phyloP scores from a whole-genome alignment of 306 rosid genomes.

The Rosa multiflora region DNA sequence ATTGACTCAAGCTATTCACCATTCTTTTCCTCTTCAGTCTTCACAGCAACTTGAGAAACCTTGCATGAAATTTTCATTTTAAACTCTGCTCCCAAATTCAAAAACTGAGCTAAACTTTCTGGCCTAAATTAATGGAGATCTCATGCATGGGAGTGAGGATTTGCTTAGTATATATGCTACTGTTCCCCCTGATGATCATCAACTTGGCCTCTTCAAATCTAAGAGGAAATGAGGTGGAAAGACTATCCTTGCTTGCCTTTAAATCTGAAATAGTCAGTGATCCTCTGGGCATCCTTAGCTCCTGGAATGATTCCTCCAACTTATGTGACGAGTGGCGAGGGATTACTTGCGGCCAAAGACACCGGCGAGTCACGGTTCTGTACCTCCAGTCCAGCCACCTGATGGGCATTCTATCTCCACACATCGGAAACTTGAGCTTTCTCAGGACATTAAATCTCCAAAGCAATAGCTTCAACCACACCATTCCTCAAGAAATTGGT shows the following conservation, averaged over 20 bases:
- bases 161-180: not conserved
- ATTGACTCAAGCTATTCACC: not conserved
- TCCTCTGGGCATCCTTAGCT: conserved; percentile 4
- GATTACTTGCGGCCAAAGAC: conserved; percentile 14
- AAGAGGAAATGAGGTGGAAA: not conserved
- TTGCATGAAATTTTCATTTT: not conserved
- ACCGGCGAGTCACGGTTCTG: conserved; percentile 20
- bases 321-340: conserved; percentile 33
- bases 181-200: not conserved
- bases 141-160: not conserved
- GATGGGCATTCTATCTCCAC: conserved; percentile 15
- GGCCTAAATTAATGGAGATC: not conserved
- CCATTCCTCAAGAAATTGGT: conserved; percentile 31
- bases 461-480: conserved; percentile 16
- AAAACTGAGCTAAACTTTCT: not conserved
- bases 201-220: not conserved
- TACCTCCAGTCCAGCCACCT: conserved; percentile 12
- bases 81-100: not conserved
- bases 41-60: not conserved
- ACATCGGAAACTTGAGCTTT: conserved; percentile 32
- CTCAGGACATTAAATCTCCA: conserved; percentile 7
- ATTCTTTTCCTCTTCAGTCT: not conserved
- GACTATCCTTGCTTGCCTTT: conserved; percentile 5
- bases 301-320: conserved; percentile 34
- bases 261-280: conserved; percentile 7